Evolutionary conservation across 2,329 filamentous ascomycete genomes (phyloP).

Genomic region (Aureobasidium uvarum): DNA sequence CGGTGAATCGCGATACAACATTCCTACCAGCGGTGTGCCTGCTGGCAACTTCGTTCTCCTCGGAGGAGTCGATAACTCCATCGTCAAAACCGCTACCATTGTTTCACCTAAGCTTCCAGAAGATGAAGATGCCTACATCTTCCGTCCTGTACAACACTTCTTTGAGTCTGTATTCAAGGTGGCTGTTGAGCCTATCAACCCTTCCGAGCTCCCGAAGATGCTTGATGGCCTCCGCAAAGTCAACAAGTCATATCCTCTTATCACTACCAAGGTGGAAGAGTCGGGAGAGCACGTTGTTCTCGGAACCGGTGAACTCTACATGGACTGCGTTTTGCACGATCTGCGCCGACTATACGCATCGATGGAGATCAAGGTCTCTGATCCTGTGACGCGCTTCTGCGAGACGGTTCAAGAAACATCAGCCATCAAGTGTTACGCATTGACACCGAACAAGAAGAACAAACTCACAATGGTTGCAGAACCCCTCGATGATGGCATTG

Average conservation of each 20-base stretch:
- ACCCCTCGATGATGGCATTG: slow-evolving; percentile 90
- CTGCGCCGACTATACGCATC: slow-evolving; percentile 90
- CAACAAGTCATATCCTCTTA: slow-evolving; percentile 95
- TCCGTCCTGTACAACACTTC: slow-evolving; percentile 88
- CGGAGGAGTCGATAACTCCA: slow-evolving; percentile 92
- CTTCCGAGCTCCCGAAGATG: slow-evolving; percentile 98
- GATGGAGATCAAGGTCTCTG: slow-evolving; percentile 99
- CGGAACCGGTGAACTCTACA: slow-evolving; percentile 97
- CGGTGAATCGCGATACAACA: slow-evolving; percentile 87
- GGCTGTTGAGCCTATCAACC: slow-evolving; percentile 96
- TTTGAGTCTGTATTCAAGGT: slow-evolving; percentile 98
- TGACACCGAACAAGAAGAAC: slow-evolving; percentile 99
- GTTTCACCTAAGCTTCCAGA: slow-evolving; percentile 77
- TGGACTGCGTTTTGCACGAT: slow-evolving; percentile 98
- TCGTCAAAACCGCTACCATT: slow-evolving; percentile 94
- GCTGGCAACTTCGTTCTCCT: slow-evolving; percentile 94
- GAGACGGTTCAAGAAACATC: slow-evolving; percentile 98
- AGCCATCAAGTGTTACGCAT: slow-evolving; percentile 94
- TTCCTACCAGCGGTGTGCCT: slow-evolving; percentile 85
- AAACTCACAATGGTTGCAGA: slow-evolving; percentile 99
- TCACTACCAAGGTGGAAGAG: slow-evolving; percentile 96
- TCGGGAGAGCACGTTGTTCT: slow-evolving; percentile 94
- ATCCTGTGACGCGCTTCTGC: slow-evolving; percentile 95
- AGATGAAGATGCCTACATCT: slow-evolving; percentile 91
- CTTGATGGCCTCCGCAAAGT: slow-evolving; percentile 93